A percentile compares a stretch with the other conserved stretches of the same genome.
phyloP scores from a whole-genome alignment of 2,329 filamentous ascomycete species.

The Sporothrix variecibatus region DNA sequence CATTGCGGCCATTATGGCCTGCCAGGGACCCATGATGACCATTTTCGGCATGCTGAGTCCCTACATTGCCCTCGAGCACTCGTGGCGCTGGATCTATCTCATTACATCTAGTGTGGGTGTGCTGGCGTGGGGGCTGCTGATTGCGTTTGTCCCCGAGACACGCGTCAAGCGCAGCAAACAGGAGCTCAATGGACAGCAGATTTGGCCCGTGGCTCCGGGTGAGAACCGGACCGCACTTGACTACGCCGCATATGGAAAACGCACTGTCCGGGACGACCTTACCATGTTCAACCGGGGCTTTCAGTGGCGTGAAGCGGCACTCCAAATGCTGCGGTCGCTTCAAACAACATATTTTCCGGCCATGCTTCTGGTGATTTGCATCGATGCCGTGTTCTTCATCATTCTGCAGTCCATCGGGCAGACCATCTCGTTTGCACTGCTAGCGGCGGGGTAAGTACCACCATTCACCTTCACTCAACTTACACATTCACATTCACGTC shows the following conservation, averaged over 20 bases:
- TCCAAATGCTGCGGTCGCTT: constrained; percentile 9
- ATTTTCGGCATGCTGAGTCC: constrained; percentile 38
- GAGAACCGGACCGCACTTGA: background rate
- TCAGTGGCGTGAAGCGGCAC: background rate
- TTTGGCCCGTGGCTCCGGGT: background rate
- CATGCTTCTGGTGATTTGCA: constrained; percentile 5
- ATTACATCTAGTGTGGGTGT: constrained; percentile 40
- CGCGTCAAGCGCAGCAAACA: constrained; percentile 33
- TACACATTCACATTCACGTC: too few species aligned
- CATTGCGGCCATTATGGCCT: constrained; percentile 27
- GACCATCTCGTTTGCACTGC: constrained; percentile 25
- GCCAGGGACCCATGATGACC: constrained; percentile 37
- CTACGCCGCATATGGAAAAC: background rate
- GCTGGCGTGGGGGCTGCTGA: constrained; percentile 40
- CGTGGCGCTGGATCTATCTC: constrained; percentile 44
- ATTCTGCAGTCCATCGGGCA: constrained; percentile 22
- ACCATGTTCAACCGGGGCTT: background rate
- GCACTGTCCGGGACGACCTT: background rate
- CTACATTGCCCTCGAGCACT: constrained; percentile 38
- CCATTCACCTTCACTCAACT: background rate
- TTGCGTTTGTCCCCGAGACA: constrained; percentile 41
- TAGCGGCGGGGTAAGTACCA: constrained; percentile 17
- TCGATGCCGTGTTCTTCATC: constrained; percentile 15
- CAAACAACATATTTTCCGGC: background rate
- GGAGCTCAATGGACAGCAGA: constrained; percentile 30